Evolutionary conservation across 257 asterid genomes (phyloP), one percentile per base, ranked within the genome.

Genomic region (Solanum appendiculatum): DNA sequence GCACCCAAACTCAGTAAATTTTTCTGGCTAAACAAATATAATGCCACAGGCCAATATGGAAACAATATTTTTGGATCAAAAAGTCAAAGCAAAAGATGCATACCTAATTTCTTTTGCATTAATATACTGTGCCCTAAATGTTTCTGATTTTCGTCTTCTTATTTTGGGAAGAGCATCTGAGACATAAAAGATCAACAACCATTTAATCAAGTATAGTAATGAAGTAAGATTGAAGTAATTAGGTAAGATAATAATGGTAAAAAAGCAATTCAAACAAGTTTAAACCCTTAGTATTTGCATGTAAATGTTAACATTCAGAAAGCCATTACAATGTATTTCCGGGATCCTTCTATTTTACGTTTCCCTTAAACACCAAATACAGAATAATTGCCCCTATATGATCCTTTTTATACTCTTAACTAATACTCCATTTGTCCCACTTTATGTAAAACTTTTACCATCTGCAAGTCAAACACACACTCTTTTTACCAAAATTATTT

Each of bases 101-200:
- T 90, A 95, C 99, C 93, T 94, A 88, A 97, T 93, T 87, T 97
- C 99, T 90, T 97, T 97, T 46, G 90, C 75, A 89, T 92, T 88
- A 81, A 97, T 97, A 66, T 96, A 97, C 74, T 97, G 99, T 85
- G 96, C 93, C 92, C 99, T 92, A 85, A 92, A 93, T 51, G 99
- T 96, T 93, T 97, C 99, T 64, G 99, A 97, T 66, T 93, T 97
- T 82, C 99, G 95, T 89, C 99, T 91, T 89, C 99, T 92, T 85
- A 87, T 39, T 91, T 86, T 90, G 83, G 95, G 96, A 89, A 93
- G 91, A 89, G 87, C 88, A 82, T 92, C 99, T 94, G 94, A 74
- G 88, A 83, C 42, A 68, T 86, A 90, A 85, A 85, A 85, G 78
- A 29, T 86, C 18, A 77, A 8, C 5, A 86, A 14, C 44, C 11